A percentile compares a stretch with the other conserved stretches of the same genome.
Conservation (phyloP, 2,329 filamentous ascomycete species). For the Cadophora malorum region DNA sequence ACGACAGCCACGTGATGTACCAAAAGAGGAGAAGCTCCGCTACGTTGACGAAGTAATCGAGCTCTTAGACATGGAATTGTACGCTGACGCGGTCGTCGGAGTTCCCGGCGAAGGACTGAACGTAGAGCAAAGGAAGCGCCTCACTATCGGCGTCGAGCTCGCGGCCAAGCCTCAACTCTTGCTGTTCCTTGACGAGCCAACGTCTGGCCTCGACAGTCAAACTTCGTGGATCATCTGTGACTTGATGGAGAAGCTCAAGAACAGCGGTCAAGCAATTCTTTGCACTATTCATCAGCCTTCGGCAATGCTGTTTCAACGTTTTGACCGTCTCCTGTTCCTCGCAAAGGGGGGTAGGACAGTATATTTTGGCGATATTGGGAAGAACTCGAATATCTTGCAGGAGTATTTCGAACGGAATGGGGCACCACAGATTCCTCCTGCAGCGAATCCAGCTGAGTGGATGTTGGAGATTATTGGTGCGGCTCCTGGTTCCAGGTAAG, state of each 20-base stretch:
- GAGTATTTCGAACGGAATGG: neutral
- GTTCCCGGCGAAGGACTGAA: neutral
- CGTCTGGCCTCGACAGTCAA: neutral
- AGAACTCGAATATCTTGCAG: neutral
- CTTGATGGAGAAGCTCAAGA: neutral
- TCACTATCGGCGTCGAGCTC: neutral
- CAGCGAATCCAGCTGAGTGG: neutral
- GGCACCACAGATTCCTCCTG: neutral
- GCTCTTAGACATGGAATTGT: neutral
- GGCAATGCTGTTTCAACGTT: neutral
- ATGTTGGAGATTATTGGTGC: neutral
- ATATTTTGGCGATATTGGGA: neutral
- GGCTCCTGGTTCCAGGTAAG: neutral
- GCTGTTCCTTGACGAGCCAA: neutral
- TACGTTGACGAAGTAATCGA: neutral
- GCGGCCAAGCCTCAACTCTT: neutral
- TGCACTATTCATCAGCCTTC: neutral
- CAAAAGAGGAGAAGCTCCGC: constrained; percentile 44
- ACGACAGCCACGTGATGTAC: constrained; percentile 71
- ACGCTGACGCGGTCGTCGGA: neutral
- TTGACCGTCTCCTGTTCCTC: neutral
- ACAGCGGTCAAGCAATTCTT: neutral
- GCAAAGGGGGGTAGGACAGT: neutral
- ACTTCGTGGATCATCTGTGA: neutral
- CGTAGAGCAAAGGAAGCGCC: neutral